Percentiles rank a stretch among this genome's conserved stretches.
Evolutionary conservation across 164 flowering plant genomes (phyloP).

Genomic region (Chimonanthus praecox): DNA sequence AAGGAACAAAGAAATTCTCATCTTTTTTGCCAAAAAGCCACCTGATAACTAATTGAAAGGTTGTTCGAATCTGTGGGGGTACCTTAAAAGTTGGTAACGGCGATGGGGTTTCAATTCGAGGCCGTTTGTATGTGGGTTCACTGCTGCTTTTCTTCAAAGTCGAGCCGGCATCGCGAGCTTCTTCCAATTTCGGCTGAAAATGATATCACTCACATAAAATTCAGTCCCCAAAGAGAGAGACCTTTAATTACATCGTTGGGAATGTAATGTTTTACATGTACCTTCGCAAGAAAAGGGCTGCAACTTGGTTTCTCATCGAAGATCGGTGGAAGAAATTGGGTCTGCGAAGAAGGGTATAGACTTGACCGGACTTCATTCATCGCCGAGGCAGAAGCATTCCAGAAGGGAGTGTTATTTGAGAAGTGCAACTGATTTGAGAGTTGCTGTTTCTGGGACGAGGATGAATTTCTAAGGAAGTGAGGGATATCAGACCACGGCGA

Average conservation of each 20-base stretch:
- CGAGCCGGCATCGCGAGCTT: conserved; percentile 29
- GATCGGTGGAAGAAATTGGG: conserved; percentile 21
- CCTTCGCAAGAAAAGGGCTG: conserved; percentile 38
- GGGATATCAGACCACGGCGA: conserved; percentile 25
- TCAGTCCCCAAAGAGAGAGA: not conserved
- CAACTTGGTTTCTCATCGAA: conserved; percentile 31
- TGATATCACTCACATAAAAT: conserved; percentile 8
- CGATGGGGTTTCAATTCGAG: conserved; percentile 54
- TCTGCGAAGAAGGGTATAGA: conserved; percentile 17
- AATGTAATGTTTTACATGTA: conserved; percentile 6
- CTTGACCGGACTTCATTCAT: conserved; percentile 12
- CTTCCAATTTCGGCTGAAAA: conserved; percentile 22
- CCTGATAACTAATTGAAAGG: not conserved
- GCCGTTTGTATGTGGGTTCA: conserved; percentile 48
- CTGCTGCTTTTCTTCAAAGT: conserved; percentile 36
- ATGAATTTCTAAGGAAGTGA: conserved; percentile 18
- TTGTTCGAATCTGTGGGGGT: not conserved
- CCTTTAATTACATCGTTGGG: too few species aligned
- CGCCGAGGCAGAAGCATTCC: conserved; percentile 30
- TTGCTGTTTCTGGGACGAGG: conserved; percentile 20
- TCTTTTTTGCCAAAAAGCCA: not conserved
- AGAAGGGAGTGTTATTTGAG: conserved; percentile 36
- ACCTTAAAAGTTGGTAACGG: conserved; percentile 72
- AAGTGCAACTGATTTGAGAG: conserved; percentile 26
- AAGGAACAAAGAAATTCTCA: conserved; percentile 3